A percentile compares a stretch with the other conserved stretches of the same genome.
Conservation (phyloP, 345 rosid species). For the Cardamine occulta region DNA sequence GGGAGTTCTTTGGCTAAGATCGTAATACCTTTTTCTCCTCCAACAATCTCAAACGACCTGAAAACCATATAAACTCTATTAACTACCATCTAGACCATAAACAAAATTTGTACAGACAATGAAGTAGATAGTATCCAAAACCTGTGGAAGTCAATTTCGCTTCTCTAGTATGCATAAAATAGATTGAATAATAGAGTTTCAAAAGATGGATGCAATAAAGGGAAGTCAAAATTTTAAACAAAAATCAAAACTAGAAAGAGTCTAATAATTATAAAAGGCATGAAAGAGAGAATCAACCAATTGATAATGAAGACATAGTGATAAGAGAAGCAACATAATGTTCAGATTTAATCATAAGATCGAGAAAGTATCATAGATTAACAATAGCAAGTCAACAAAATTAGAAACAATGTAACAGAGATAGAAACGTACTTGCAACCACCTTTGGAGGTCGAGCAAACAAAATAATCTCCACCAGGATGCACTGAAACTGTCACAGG, state of each 20-base stretch:
- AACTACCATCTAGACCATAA: slow-evolving; percentile 9
- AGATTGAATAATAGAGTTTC: neutral
- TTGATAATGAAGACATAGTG: neutral
- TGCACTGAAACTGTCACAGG: slow-evolving; percentile 71
- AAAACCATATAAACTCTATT: slow-evolving; percentile 23
- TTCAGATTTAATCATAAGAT: neutral
- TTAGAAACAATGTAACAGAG: slow-evolving; percentile 12
- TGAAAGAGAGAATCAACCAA: neutral
- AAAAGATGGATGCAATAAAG: slow-evolving; percentile 1
- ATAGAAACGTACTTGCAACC: slow-evolving; percentile 75
- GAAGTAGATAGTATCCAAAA: slow-evolving; percentile 8
- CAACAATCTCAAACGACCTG: slow-evolving; percentile 79
- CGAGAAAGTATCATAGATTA: neutral
- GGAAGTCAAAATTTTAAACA: neutral
- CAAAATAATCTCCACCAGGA: slow-evolving; percentile 82
- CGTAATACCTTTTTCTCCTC: slow-evolving; percentile 52
- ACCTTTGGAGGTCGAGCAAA: slow-evolving; percentile 79
- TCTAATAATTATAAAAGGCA: neutral
- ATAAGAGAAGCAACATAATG: slow-evolving; percentile 11
- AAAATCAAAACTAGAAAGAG: neutral
- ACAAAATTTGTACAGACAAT: slow-evolving; percentile 9
- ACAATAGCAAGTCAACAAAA: slow-evolving; percentile 8
- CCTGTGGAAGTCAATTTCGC: slow-evolving; percentile 7
- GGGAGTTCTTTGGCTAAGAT: slow-evolving; percentile 62
- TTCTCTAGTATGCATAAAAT: neutral